A percentile compares a stretch with the other conserved stretches of the same genome.
These are phyloP conservation scores for Neurospora terricola DNA, from an alignment of 495 filamentous ascomycete species.

Conservation along the genomic window DNA sequence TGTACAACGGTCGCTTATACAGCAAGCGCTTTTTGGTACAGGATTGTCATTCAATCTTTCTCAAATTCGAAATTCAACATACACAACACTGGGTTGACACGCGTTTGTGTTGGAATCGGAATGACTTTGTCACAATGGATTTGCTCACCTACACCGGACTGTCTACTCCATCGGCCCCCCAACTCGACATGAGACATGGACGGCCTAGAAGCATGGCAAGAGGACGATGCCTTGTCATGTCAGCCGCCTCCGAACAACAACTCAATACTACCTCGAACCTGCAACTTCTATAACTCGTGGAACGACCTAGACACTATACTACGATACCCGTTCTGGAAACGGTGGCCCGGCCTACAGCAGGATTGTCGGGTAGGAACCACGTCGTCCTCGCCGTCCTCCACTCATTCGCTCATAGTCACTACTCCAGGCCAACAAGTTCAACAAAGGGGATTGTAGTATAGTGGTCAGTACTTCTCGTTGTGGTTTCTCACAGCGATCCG, in stretches of 20 bases:
- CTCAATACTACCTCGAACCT: not conserved
- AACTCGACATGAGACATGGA: not conserved
- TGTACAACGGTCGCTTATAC: not conserved
- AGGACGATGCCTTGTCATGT: not conserved
- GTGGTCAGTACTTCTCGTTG: not conserved
- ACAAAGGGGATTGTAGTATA: not conserved
- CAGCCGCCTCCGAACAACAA: not conserved
- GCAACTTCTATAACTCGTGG: not conserved
- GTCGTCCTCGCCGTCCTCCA: not conserved
- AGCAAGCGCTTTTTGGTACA: not conserved
- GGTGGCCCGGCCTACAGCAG: not conserved
- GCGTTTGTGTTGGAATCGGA: not conserved
- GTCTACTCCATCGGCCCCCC: not conserved
- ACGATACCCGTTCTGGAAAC: not conserved
- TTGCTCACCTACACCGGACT: not conserved
- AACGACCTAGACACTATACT: not conserved
- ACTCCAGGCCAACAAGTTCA: not conserved
- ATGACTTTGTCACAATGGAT: not conserved
- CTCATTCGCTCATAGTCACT: not conserved
- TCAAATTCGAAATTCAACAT: not conserved
- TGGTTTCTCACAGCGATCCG: not conserved
- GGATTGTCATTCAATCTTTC: not conserved
- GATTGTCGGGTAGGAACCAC: not conserved
- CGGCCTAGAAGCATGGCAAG: not conserved
- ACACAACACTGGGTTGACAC: not conserved